Evolutionary conservation across 352 stramenopile species (phyloP).

Genomic region (Phytophthora sansomeana): DNA sequence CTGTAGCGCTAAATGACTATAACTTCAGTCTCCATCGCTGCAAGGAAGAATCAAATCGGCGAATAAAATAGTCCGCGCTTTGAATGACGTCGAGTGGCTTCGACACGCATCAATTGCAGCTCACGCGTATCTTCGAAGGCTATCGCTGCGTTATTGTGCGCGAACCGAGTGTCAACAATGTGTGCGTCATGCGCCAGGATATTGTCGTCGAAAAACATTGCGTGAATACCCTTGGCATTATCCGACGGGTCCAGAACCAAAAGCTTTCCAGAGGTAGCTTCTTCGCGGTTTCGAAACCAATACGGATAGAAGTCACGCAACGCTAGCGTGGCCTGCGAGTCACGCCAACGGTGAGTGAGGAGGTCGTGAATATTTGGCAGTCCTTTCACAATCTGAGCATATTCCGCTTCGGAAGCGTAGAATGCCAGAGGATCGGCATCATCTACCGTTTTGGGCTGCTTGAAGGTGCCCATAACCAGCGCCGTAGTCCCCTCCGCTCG

Average conservation of each 20-base stretch:
- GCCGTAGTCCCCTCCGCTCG: constrained; percentile 55
- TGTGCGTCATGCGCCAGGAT: constrained; percentile 71
- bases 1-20: background rate
- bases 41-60: constrained; percentile 51
- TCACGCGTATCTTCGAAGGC: constrained; percentile 51
- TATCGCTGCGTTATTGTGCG: constrained; percentile 36
- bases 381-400: constrained; percentile 39
- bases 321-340: constrained; percentile 64
- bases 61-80: constrained; percentile 60
- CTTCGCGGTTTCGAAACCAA: constrained; percentile 70
- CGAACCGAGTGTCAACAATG: constrained; percentile 70
- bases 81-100: constrained; percentile 72
- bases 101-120: constrained; percentile 66
- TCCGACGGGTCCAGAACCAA: constrained; percentile 53
- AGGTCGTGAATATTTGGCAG: constrained; percentile 61
- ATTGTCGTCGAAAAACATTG: constrained; percentile 88
- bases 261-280: constrained; percentile 63
- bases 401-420: constrained; percentile 35
- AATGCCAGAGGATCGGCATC: constrained; percentile 40
- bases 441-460: constrained; percentile 52
- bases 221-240: constrained; percentile 35
- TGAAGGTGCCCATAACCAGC: constrained; percentile 78
- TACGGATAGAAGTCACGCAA: constrained; percentile 82
- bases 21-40: constrained; percentile 22
- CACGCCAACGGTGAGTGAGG: constrained; percentile 57